Base-by-base conservation (phyloP, 192 early-diverging fungal species). In the Coemansia pectinata region DNA sequence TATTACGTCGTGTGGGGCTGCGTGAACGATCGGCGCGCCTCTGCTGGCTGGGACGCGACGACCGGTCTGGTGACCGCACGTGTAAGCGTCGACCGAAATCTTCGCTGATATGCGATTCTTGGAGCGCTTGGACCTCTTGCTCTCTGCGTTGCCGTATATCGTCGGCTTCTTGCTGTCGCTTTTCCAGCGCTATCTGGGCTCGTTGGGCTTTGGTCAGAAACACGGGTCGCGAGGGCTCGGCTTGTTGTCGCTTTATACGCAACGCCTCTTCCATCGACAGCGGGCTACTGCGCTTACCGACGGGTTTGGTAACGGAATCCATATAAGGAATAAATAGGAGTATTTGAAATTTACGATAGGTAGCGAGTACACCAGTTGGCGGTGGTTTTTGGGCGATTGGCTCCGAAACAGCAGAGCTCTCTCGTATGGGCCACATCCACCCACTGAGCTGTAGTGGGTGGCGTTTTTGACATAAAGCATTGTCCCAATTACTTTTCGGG, bases 151-250 rank as follows among this genome's bases (percentile, higher is more conserved):
- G 70, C 15, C 91, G 85, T 69, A 85, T 69, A 36, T 88, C 87
- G 52, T 94, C 92, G 0, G 96, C 95, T 68, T 96, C 92, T 55
- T 87, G 86, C 77, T 92, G 88, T 41, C 91, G 79, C 48, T 86
- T 84, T 66, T 96, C 93, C 23, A 99, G 78, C 5, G 97, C 97
- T 40, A 92, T 65, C 65, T 93, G 86, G 27, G 91, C 91, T 15
- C 97, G 87, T 75, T 99, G 90, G 76, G 92, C 93, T 76, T 99
- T 99, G 15, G 92, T 92, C 67, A 99, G 61, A 65, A 97, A 99
- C 42, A 84, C 77, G 2, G 81, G 81, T 17, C 58, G 40, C 4
- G 34, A 47, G 29, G 76, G 73, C 66, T 76, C 81, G 14, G 63
- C 65, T 40, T 64, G 47, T 45, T 73, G 50, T 5, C 47, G 71